Percentiles rank a stretch among this genome's conserved stretches.
phyloP scores from a whole-genome alignment of 345 rosid species.

The Pelargonium nanum region DNA sequence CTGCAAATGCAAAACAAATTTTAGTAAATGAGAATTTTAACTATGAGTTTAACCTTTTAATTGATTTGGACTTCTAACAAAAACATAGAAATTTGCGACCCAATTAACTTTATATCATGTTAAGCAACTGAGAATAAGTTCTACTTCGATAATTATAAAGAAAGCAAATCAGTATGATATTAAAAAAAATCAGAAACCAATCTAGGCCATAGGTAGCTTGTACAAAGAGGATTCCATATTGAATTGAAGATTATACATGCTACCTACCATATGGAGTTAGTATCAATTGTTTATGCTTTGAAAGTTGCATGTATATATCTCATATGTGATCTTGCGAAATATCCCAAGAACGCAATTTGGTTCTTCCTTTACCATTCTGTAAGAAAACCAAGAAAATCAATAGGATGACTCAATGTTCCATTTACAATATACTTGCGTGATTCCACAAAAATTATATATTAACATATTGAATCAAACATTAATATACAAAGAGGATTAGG shows the following conservation, averaged over 20 bases:
- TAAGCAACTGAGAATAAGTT: not conserved
- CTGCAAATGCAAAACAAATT: no score
- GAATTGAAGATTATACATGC: not conserved
- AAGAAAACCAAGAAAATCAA: no score
- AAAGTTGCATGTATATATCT: not conserved
- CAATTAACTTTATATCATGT: not conserved
- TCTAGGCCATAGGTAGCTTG: no score
- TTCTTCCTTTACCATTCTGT: no score
- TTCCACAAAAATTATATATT: no score
- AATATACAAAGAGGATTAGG: no score
- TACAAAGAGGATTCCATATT: not conserved
- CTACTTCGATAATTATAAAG: not conserved
- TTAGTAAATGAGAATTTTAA: no score
- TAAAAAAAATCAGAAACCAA: not conserved
- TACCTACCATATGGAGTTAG: no score
- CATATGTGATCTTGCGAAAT: not conserved
- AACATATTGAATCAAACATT: no score
- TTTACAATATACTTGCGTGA: no score
- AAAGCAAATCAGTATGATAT: not conserved
- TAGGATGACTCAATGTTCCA: no score
- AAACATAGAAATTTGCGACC: not conserved
- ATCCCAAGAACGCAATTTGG: not conserved
- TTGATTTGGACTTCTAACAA: not conserved
- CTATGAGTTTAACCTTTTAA: no score
- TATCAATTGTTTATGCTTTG: not conserved